A percentile compares a stretch with the other conserved stretches of the same genome.
Conservation (phyloP, 2,329 filamentous ascomycete genomes). For the Calonectria hawksworthii region DNA sequence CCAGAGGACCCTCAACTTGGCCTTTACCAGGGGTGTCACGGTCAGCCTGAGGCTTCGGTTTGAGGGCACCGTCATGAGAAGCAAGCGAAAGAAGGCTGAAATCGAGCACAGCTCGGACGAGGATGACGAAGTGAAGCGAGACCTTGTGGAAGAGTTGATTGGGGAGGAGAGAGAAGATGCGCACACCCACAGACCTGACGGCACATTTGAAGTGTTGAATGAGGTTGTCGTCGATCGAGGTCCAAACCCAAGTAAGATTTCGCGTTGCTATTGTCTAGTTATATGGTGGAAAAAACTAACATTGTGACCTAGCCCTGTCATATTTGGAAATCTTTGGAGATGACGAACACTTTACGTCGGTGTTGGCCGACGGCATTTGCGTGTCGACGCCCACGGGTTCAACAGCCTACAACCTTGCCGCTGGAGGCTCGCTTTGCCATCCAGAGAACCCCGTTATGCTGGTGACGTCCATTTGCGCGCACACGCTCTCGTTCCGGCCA, state of each 20-base stretch:
- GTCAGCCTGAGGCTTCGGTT: slow-evolving; percentile 91
- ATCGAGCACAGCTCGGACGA: slow-evolving; percentile 48
- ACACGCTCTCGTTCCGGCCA: slow-evolving; percentile 95
- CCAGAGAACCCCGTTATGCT: slow-evolving; percentile 97
- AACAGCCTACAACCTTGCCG: slow-evolving; percentile 95
- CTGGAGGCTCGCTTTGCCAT: slow-evolving; percentile 94
- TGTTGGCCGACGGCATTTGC: slow-evolving; percentile 93
- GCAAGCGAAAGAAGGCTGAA: slow-evolving; percentile 61
- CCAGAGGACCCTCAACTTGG: slow-evolving; percentile 75
- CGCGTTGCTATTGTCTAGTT: slow-evolving; percentile 34
- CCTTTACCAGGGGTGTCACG: slow-evolving; percentile 87
- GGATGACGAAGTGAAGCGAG: slow-evolving; percentile 62
- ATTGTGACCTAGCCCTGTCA: slow-evolving; percentile 78
- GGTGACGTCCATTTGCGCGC: slow-evolving; percentile 93
- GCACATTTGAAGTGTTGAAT: slow-evolving; percentile 91
- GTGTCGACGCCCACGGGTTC: slow-evolving; percentile 95
- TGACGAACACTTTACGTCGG: slow-evolving; percentile 93
- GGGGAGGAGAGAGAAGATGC: slow-evolving; percentile 88
- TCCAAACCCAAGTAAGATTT: slow-evolving; percentile 84
- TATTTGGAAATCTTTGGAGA: slow-evolving; percentile 94
- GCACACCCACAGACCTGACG: slow-evolving; percentile 86
- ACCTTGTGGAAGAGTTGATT: slow-evolving; percentile 91
- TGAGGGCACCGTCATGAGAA: slow-evolving; percentile 94
- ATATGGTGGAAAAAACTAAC: slow-evolving; percentile 26
- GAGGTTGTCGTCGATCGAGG: slow-evolving; percentile 97